Evolutionary conservation across 73 alveolate genomes (phyloP).

Genomic region (Paraurostyla sp.): DNA sequence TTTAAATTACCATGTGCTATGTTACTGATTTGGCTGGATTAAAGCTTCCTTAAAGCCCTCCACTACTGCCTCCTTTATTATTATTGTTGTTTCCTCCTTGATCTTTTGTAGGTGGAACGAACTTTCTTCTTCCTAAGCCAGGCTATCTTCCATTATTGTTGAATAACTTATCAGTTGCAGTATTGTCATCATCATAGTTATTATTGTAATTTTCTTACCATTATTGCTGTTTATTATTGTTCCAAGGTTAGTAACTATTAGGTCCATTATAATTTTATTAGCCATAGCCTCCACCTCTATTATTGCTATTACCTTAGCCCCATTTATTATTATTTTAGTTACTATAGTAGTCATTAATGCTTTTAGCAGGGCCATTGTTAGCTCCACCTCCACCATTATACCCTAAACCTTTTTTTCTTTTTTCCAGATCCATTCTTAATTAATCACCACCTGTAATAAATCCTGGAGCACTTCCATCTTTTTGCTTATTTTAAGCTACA

Average conservation of each 20-base stretch:
- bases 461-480: not conserved
- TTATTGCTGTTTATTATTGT: not conserved
- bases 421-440: not conserved
- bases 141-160: constrained; percentile 76
- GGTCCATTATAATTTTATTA: not conserved
- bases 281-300: not conserved
- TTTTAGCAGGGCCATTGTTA: not conserved
- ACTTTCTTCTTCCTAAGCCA: constrained; percentile 65
- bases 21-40: constrained; percentile 69
- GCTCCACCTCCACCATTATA: not conserved
- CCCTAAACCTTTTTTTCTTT: constrained; percentile 14
- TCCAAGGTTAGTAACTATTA: not conserved
- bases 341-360: not conserved
- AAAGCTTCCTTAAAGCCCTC: constrained; percentile 39
- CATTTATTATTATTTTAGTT: not conserved
- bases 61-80: constrained; percentile 23
- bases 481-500: not conserved
- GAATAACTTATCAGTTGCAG: constrained; percentile 72
- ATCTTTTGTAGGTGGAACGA: constrained; percentile 72
- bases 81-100: not conserved
- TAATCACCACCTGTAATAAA: constrained; percentile 9
- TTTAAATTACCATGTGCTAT: constrained; percentile 44
- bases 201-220: not conserved
- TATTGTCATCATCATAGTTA: constrained; percentile 12
- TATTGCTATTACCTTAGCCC: not conserved